Conservation (phyloP, 371 early-diverging fungal genomes). For the Syncephalastrum sp. region DNA sequence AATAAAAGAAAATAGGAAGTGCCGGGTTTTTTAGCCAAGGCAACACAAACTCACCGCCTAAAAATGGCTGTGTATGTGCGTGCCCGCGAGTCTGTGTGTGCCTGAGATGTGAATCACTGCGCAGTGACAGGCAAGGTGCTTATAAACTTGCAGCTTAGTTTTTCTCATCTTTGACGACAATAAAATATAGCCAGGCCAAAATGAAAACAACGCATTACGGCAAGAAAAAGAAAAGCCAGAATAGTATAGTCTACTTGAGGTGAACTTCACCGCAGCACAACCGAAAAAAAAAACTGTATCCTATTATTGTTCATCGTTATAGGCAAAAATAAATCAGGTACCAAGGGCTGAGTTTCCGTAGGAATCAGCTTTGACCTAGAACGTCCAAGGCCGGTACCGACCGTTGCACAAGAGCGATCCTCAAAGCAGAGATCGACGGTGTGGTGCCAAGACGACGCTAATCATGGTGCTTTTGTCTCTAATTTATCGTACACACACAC, state of each 20-base stretch:
- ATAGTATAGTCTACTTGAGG: no score
- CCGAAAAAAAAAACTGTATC: conserved; percentile 1
- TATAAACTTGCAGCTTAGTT: background rate
- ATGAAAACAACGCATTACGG: background rate
- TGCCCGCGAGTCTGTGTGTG: background rate
- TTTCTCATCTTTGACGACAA: background rate
- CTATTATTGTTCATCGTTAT: background rate
- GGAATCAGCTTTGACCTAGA: no score
- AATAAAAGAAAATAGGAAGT: conserved; percentile 9
- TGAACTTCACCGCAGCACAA: no score
- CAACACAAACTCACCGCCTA: no score
- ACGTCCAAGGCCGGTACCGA: no score
- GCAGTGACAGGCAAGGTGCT: background rate
- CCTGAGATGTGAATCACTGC: background rate
- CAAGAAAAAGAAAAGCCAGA: conserved; percentile 1
- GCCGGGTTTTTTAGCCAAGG: conserved; percentile 1
- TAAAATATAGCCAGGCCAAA: background rate
- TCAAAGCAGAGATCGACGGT: no score
- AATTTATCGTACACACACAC: no score
- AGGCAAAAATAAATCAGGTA: conserved; percentile 3
- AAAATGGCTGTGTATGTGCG: no score
- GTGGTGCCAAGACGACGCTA: no score
- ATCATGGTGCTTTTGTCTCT: no score
- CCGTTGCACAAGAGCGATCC: no score
- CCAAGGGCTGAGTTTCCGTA: no score